Evolutionary conservation across 768 basidiomycete genomes (phyloP).

Genomic region (Sporobolomyces phaffii): DNA sequence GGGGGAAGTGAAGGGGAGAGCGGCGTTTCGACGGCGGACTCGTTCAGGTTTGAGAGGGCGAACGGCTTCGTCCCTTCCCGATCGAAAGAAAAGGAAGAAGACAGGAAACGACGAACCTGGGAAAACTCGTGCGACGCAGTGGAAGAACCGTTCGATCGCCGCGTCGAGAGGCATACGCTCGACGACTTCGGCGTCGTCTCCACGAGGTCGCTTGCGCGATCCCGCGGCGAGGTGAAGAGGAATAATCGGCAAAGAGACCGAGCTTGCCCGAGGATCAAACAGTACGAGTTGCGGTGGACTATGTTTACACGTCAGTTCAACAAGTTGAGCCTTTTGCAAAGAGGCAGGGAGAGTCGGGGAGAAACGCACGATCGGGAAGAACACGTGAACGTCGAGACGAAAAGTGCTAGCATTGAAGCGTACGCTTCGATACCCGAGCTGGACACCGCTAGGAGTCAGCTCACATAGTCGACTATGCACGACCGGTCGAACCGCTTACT

Average conservation of each 20-base stretch:
- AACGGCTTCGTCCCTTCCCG: no score
- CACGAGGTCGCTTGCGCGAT: neutral
- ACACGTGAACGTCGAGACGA: conserved; percentile 9
- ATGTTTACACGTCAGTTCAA: no score
- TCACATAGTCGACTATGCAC: no score
- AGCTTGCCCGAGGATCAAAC: neutral
- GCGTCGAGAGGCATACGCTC: conserved; percentile 19
- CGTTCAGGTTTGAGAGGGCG: no score
- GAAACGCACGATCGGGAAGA: neutral
- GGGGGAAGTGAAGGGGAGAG: no score
- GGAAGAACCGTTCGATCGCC: neutral
- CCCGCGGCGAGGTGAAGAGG: neutral
- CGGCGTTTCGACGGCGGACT: no score
- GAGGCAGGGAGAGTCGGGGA: no score
- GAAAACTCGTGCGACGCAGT: neutral
- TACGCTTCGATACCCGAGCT: conserved; percentile 24
- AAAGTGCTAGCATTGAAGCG: conserved; percentile 19
- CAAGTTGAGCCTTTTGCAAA: neutral
- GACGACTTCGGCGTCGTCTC: conserved; percentile 9
- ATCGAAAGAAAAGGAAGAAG: no score
- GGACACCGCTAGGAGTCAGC: no score
- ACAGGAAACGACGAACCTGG: neutral
- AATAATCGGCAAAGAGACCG: neutral
- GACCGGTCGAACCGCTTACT: no score
- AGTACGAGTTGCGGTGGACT: neutral